A percentile compares a stretch with the other conserved stretches of the same genome.
Evolutionary conservation across 805 yeast species (phyloP).

Genomic region (Lipomyces japonicus): DNA sequence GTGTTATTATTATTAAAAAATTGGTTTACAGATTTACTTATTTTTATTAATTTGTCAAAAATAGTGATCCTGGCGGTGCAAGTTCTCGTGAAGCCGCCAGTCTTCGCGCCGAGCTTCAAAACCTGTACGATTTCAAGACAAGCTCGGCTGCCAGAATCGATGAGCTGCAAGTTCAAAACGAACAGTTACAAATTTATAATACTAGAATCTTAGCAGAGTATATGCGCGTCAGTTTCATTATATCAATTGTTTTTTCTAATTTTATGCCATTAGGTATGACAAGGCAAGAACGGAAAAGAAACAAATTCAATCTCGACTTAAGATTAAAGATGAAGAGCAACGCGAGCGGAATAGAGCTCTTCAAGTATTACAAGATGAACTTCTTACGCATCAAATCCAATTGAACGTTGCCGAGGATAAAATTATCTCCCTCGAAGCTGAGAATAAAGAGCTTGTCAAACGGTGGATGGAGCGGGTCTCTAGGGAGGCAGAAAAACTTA

Average conservation of each 20-base stretch:
- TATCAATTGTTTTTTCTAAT: neutral
- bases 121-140: slow-evolving; percentile 22
- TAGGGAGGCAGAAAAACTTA: slow-evolving; percentile 57
- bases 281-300: slow-evolving; percentile 32
- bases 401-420: slow-evolving; percentile 44
- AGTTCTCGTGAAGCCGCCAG: slow-evolving; percentile 1
- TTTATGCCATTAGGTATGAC: neutral
- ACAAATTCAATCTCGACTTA: slow-evolving; percentile 35
- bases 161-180: slow-evolving; percentile 3
- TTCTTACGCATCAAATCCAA: slow-evolving; percentile 59
- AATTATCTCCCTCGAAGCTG: slow-evolving; percentile 42
- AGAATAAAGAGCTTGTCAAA: slow-evolving; percentile 50
- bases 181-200: neutral
- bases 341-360: slow-evolving; percentile 52
- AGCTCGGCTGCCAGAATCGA: slow-evolving; percentile 20
- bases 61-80: neutral
- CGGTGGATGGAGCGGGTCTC: slow-evolving; percentile 59
- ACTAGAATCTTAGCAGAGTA: slow-evolving; percentile 15
- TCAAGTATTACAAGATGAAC: slow-evolving; percentile 63
- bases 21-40: neutral
- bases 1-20: no score
- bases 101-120: slow-evolving; percentile 12
- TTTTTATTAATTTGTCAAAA: neutral
- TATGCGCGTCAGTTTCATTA: neutral
- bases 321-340: slow-evolving; percentile 30